A percentile compares a stretch with the other conserved stretches of the same genome.
Evolutionary conservation across 1,139 yeast genomes (phyloP).

Genomic region (Yamadazyma diospyri): DNA sequence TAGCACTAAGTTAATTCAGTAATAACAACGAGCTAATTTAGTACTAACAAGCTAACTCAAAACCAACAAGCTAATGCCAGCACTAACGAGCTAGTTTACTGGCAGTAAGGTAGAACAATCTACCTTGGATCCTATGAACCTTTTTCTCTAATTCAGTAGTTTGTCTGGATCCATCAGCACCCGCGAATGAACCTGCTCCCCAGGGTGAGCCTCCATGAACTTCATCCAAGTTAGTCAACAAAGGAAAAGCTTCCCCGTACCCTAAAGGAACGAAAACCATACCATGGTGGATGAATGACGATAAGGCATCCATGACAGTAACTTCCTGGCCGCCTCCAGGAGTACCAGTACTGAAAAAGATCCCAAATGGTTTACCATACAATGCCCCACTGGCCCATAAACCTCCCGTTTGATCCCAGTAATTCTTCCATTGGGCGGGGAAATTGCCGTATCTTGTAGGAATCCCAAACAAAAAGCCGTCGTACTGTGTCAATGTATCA

Average conservation of each 20-base stretch:
- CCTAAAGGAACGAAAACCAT: conserved; percentile 79
- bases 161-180: conserved; percentile 73
- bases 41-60: too few relatives aligned
- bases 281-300: conserved; percentile 76
- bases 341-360: conserved; percentile 76
- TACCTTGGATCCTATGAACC: conserved; percentile 64
- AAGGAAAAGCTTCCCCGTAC: conserved; percentile 59
- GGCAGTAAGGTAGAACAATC: conserved; percentile 47
- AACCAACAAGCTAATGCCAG: too few relatives aligned
- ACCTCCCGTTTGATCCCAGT: conserved; percentile 82
- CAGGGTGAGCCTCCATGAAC: conserved; percentile 83
- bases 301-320: conserved; percentile 61
- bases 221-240: conserved; percentile 58
- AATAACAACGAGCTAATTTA: too few relatives aligned
- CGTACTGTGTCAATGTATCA: conserved; percentile 58
- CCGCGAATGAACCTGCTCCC: conserved; percentile 87
- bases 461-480: conserved; percentile 74
- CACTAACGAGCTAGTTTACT: conserved; percentile 21
- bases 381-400: conserved; percentile 77
- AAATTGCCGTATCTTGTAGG: conserved; percentile 82
- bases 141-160: conserved; percentile 64
- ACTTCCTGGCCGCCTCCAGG: conserved; percentile 85
- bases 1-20: background rate
- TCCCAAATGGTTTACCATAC: conserved; percentile 72
- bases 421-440: conserved; percentile 79